phyloP scores from a whole-genome alignment of 2,329 filamentous ascomycete genomes.

The Fusarium mundagurra region DNA sequence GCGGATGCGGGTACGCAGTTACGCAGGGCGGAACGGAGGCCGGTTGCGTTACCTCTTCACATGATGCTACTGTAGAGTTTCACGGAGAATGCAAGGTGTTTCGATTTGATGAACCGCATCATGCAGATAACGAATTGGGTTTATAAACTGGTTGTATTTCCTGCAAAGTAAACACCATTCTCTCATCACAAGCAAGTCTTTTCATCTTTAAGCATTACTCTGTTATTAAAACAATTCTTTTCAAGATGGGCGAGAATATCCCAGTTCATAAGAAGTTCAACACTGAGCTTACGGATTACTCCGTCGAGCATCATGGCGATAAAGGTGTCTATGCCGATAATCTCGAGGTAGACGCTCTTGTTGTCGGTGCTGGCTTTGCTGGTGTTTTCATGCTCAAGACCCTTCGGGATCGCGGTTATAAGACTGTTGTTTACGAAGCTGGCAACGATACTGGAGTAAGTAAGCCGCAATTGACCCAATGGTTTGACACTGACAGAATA shows the following conservation, averaged over 20 bases:
- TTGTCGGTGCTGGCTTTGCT: conserved; percentile 59
- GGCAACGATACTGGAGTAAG: conserved; percentile 58
- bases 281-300: conserved; percentile 53
- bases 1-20: background rate
- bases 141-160: conserved; percentile 5
- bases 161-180: background rate
- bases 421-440: conserved; percentile 61
- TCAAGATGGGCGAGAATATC: conserved; percentile 36
- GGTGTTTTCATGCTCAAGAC: conserved; percentile 63
- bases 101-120: background rate
- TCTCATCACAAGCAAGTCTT: background rate
- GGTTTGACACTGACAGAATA: background rate
- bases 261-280: conserved; percentile 51
- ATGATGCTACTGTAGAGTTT: background rate
- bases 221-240: background rate
- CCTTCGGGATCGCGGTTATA: conserved; percentile 60
- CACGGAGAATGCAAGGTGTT: background rate
- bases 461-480: background rate
- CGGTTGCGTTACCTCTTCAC: background rate
- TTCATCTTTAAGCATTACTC: background rate
- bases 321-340: conserved; percentile 55
- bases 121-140: background rate
- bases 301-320: conserved; percentile 41
- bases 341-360: conserved; percentile 55
- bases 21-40: conserved; percentile 7